Base-by-base conservation (phyloP, 1,284 basidiomycete genomes). In the Boletus mariae region DNA sequence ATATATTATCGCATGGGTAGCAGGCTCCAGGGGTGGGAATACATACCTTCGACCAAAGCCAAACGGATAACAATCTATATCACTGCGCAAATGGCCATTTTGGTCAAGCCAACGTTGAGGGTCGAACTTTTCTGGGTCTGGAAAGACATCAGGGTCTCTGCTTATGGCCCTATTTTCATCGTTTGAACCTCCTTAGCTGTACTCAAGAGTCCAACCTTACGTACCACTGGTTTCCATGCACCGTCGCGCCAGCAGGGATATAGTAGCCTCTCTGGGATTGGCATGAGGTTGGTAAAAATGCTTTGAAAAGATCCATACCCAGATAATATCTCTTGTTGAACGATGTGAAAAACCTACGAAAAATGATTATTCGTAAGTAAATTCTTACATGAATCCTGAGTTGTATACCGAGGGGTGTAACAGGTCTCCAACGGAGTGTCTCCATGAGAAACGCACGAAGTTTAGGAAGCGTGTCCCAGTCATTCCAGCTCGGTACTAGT, bases 361-460 rank as follows among this genome's bases (percentile, higher is more conserved):
- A 34, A 37, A 6, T 2, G 1, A 26, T 42, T 8, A 37, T 31
- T 1, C 4, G 20, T 20, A 2, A 28, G 3, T 25, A 4, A 23
- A 17, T 45, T 41, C 9, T 28, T 10, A 1, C 17, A 10, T 20
- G 35, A 5, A 29, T 31, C 20, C 31, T 2, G n/a, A 31, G 4
- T 8, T 28, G 26, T 17, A 45, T 54, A 76, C 80, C 80, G 29
- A 76, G 72, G 0, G 79, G 77, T 17, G 70, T 77, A 5, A 83
- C 76, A 20, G 85, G 85, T 47, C 84, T 69, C 86, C 86, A 88
- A 28, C 86, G 72, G 47, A 80, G 80, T 0, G 75, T 71, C 64
- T 88, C 85, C 20, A 78, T 62, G 17, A 84, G 76, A 62, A 85
- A 88, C 0, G 84, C 85, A 45, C 76, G 76, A 1, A 84, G 74